Percentiles rank a stretch among this genome's conserved stretches.
These are phyloP conservation scores for Podospora sp. DNA, from an alignment of 495 filamentous ascomycete genomes.

Conservation along the genomic window DNA sequence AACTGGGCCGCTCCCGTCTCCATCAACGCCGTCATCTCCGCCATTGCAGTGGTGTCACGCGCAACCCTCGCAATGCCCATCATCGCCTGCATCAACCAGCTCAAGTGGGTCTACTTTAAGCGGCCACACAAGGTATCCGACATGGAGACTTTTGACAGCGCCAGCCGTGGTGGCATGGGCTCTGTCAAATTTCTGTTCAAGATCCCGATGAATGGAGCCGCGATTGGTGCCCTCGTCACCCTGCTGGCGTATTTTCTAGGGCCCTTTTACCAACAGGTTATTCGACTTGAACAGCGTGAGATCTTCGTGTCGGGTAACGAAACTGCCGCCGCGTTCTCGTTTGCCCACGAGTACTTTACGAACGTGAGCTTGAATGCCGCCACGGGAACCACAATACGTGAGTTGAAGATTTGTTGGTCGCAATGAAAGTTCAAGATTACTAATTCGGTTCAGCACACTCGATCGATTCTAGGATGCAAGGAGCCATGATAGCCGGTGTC, in stretches of 20 bases:
- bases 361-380: no score
- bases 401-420: neutral
- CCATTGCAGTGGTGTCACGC: neutral
- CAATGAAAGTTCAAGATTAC: neutral
- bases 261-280: neutral
- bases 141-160: neutral
- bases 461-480: neutral
- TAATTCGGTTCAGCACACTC: neutral
- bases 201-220: neutral
- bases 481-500: slow-evolving; percentile 2
- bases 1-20: neutral
- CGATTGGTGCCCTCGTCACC: neutral
- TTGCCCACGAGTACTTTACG: no score
- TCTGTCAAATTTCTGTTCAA: neutral
- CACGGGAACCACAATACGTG: neutral
- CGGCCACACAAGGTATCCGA: neutral
- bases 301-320: neutral
- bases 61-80: neutral
- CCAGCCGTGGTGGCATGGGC: neutral
- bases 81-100: neutral
- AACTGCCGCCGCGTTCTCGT: neutral
- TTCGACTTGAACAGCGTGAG: neutral
- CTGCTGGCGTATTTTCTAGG: neutral
- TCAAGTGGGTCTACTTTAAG: neutral
- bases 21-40: neutral